Evolutionary conservation across 169 alveolate species (phyloP).

Genomic region (Plasmodium yoelii): DNA sequence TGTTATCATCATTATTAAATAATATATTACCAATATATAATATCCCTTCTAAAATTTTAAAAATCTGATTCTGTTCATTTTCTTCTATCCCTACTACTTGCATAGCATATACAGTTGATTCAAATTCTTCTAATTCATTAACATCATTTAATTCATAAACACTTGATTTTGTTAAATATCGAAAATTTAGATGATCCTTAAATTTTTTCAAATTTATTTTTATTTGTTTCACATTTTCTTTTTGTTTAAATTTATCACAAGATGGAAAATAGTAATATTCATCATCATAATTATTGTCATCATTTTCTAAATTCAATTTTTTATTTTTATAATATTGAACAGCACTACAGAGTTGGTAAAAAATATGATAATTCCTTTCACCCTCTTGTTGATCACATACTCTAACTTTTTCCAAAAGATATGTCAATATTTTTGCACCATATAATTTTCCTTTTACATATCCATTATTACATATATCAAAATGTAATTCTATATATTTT

Average conservation of each 20-base stretch:
- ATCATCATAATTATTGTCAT: neutral
- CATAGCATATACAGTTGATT: constrained; percentile 92
- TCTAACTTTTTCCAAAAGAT: constrained; percentile 97
- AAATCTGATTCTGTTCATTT: constrained; percentile 85
- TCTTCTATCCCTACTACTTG: constrained; percentile 89
- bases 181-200: constrained; percentile 65
- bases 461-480: constrained; percentile 59
- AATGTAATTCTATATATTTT: constrained; percentile 97
- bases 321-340: constrained; percentile 69
- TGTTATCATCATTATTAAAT: constrained; percentile 83
- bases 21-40: constrained; percentile 92
- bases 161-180: constrained; percentile 81
- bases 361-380: constrained; percentile 98
- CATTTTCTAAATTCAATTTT: neutral
- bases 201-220: constrained; percentile 59
- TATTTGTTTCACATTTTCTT: constrained; percentile 50
- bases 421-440: constrained; percentile 97
- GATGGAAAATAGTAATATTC: constrained; percentile 77
- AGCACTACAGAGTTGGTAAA: constrained; percentile 95
- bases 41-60: constrained; percentile 88
- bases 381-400: constrained; percentile 94
- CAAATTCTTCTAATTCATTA: constrained; percentile 90
- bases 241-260: constrained; percentile 19
- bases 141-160: constrained; percentile 83
- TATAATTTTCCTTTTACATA: constrained; percentile 88